Evolutionary conservation across 352 stramenopile species (phyloP), one percentile per base, ranked within the genome.

Genomic region (Peronospora destructor): DNA sequence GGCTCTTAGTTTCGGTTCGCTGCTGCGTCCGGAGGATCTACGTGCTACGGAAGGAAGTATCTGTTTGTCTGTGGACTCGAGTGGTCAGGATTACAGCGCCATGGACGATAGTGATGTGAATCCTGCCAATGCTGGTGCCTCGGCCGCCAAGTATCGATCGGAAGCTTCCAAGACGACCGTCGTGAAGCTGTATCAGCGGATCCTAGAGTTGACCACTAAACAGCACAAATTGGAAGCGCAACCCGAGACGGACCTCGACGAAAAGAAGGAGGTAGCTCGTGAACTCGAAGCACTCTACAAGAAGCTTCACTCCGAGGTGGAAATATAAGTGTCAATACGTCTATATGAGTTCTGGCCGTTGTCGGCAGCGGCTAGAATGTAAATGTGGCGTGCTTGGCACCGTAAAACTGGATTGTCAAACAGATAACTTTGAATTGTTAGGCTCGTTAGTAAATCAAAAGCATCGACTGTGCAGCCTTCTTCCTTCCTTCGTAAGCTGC

Each of bases 181-280:
- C 45, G 71, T 81, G 48, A 68, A 69, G 43, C 48, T 85, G 12
- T 85, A 85, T 54, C 71, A 85, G 53, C 66, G 71, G 51, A 77
- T 85, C 28, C 30, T 85, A 29, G 71, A 81, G 56, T 53, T 81
- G 37, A 85, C 74, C 5, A 83, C 77, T 61, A 48, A 66, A 36
- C 71, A 81, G 49, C 71, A 83, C 43, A 56, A 66, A 16, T 45
- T 85, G 17, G 68, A 85, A 53, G 43, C 57, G 4, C 60, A 73
- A 26, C 58, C 68, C 0, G 49, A 71, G n/a, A 60, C 61, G 0
- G 58, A 76, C 30, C 21, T 55, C 0, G 52, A 60, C 2, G 63
- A 74, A 26, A 78, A 66, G 49, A 60, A 70, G 21, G 58, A 72
- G 25, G 58, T 83, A 3, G 64, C 68, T 17, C 49, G 56, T 11